These are phyloP conservation scores for Metarhizium humberi DNA, from an alignment of 2,329 filamentous ascomycete species.

Conservation along the genomic window DNA sequence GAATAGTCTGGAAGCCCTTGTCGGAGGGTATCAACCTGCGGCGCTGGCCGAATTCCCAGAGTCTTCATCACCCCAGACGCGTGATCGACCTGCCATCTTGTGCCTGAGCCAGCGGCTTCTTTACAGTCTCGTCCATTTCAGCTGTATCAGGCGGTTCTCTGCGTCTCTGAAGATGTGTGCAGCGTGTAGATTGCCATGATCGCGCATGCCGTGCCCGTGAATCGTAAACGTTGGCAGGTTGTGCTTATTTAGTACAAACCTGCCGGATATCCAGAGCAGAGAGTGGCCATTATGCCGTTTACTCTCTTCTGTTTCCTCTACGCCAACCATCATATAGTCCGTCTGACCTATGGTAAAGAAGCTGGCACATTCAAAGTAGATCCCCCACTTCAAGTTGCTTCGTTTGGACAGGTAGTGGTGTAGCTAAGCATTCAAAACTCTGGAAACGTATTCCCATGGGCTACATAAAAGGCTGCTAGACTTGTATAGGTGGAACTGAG, in stretches of 20 bases:
- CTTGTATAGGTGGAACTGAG: constrained; percentile 13
- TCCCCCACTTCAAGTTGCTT: constrained; percentile 6
- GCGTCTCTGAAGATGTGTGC: constrained; percentile 14
- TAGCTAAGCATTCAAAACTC: constrained; percentile 5
- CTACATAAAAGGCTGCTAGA: constrained; percentile 9
- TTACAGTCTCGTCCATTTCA: no score
- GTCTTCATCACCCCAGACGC: constrained; percentile 7
- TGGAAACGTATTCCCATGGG: constrained; percentile 12
- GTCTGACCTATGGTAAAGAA: constrained; percentile 7
- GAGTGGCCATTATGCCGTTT: constrained; percentile 7
- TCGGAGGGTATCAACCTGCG: constrained; percentile 4
- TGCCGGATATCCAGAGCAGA: constrained; percentile 8
- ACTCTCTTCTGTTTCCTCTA: constrained; percentile 10
- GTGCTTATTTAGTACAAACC: not conserved
- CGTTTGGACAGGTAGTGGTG: constrained; percentile 1
- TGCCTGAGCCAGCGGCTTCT: no score
- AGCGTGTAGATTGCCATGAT: constrained; percentile 14
- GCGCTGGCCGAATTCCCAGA: constrained; percentile 10
- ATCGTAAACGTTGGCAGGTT: constrained; percentile 6
- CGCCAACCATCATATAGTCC: constrained; percentile 9
- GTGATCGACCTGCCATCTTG: constrained; percentile 9
- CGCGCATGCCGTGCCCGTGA: constrained; percentile 7
- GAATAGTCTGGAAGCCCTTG: not conserved
- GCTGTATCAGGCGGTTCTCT: constrained; percentile 7
- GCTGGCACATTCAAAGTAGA: constrained; percentile 16